These are phyloP conservation scores for Symbiodinium natans DNA, from an alignment of 73 alveolate genomes.

Conservation along the genomic window DNA sequence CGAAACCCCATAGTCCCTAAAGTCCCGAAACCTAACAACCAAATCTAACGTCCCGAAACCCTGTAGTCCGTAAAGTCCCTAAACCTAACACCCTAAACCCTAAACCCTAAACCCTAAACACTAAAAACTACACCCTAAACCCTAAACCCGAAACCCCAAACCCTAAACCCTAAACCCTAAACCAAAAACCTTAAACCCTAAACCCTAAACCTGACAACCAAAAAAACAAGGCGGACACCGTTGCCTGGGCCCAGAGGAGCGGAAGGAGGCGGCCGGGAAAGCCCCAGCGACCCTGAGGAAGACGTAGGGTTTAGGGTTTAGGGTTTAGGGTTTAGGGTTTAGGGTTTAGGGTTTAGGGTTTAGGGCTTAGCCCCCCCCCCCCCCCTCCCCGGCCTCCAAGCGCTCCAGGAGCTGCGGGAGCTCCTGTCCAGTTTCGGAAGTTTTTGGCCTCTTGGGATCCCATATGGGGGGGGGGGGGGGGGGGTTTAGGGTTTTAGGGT, in stretches of 20 bases:
- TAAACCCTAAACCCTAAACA: not conserved
- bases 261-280: constrained; percentile 65
- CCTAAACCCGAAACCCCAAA: too few relatives aligned
- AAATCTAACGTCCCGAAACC: not conserved
- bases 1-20: not conserved
- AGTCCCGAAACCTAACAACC: not conserved
- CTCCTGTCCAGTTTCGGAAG: too few relatives aligned
- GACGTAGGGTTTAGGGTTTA: not conserved
- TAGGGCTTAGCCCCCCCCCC: too few relatives aligned
- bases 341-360: not conserved
- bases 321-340: not conserved
- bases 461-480: too few relatives aligned
- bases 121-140: too few relatives aligned
- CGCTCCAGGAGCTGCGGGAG: not conserved
- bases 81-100: not conserved
- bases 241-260: constrained; percentile 63
- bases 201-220: not conserved
- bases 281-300: constrained; percentile 62
- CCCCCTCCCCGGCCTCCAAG: not conserved
- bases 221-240: too few relatives aligned
- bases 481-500: not conserved
- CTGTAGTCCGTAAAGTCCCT: not conserved
- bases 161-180: not conserved
- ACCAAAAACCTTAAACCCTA: not conserved
- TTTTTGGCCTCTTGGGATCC: too few relatives aligned